phyloP scores from a whole-genome alignment of 2,329 filamentous ascomycete species.

The Neofusicoccum ribis region DNA sequence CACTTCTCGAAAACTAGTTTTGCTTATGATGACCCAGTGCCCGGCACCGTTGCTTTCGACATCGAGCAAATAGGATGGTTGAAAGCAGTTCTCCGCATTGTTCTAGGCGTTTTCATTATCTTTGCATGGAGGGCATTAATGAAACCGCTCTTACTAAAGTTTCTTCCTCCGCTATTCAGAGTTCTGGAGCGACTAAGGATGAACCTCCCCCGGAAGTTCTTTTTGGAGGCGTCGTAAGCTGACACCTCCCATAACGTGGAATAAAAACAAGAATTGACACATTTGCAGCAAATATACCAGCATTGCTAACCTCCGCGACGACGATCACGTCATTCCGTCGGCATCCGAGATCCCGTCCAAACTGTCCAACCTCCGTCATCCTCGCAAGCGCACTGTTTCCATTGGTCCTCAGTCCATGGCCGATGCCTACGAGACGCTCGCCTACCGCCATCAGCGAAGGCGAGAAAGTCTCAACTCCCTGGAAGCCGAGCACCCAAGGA shows the following conservation, averaged over 20 bases:
- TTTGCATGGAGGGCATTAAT: constrained; percentile 88
- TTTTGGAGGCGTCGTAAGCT: constrained; percentile 74
- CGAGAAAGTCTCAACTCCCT: constrained; percentile 58
- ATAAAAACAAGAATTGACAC: not conserved
- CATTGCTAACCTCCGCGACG: constrained; percentile 70
- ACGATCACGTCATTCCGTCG: constrained; percentile 86
- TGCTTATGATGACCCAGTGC: constrained; percentile 54
- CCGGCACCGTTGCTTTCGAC: constrained; percentile 64
- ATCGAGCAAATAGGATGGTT: constrained; percentile 66
- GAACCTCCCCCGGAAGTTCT: constrained; percentile 83
- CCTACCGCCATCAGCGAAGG: constrained; percentile 75
- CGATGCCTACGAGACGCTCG: constrained; percentile 92
- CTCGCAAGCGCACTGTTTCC: constrained; percentile 78
- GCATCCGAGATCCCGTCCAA: constrained; percentile 85
- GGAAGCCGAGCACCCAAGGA: constrained; percentile 33
- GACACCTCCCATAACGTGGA: constrained; percentile 3
- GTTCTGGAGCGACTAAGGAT: constrained; percentile 77
- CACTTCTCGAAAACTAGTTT: constrained; percentile 65
- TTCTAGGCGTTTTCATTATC: constrained; percentile 78
- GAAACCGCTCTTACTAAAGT: constrained; percentile 77
- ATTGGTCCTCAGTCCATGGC: constrained; percentile 94
- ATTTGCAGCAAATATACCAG: constrained; percentile 71
- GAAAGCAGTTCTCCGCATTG: constrained; percentile 65
- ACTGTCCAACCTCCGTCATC: constrained; percentile 77
- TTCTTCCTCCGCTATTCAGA: constrained; percentile 83